Base-by-base conservation (phyloP, 164 flowering plant genomes). In the Taxillus chinensis region DNA sequence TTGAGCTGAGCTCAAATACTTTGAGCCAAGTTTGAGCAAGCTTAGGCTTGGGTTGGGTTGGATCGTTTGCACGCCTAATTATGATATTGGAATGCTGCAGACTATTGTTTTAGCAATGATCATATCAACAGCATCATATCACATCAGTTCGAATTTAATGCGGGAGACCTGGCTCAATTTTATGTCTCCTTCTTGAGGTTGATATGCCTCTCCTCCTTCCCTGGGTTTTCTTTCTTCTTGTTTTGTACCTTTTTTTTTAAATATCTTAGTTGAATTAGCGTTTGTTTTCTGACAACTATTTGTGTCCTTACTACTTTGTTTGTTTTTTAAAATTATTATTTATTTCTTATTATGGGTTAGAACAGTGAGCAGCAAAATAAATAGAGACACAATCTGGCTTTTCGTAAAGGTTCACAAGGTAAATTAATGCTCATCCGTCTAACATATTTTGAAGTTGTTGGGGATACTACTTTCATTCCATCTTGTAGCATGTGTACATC, bases 81-180 rank as follows among this genome's bases (percentile, higher is more conserved):
- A 42, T 58, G 17, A 40, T 51, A 42, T 64, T 66, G 70, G 11
- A 39, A 43, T 73, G 54, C 55, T 77, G 81, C 85, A 85, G 90
- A 81, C 65, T 85, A 81, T 53, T 85, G 90, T 73, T 74, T 85
- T 45, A 85, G 90, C 79, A 85, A 85, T 65, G 84, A 68, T 53
- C 78, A 79, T 69, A 61, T 85, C 59, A 82, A 82, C 80, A 81
- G 57, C 70, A 81, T 85, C 59, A 85, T 85, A 57, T 59, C 69
- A 39, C 80, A 85, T 70, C 68, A 54, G 5, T 85, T 64, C 49
- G 62, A 82, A 8, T 85, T 85, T 76, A 76, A 79, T 60, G 75
- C 45, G 40, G 90, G 82, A 64, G 90, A 85, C 69, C 74, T 85
- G 53, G 79, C 82, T 60, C 75, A 60, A 41, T 85, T 79, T 68